Evolutionary conservation across 1,139 yeast species (phyloP).

Genomic region (Geotrichum cucujoidarum): DNA sequence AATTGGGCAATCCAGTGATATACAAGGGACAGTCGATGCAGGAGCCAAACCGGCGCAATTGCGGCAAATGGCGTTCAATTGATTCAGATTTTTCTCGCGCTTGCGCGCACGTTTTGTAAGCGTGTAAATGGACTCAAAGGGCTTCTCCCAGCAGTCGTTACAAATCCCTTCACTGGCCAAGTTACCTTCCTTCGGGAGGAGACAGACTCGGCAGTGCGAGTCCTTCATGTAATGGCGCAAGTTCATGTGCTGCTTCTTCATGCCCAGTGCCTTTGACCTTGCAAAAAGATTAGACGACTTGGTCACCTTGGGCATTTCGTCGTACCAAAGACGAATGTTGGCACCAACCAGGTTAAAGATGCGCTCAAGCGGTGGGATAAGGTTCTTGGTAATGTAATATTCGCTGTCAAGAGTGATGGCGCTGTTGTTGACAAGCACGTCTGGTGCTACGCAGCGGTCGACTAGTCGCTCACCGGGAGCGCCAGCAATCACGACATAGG

Average conservation of each 20-base stretch:
- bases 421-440: constrained; percentile 51
- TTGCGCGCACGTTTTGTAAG: constrained; percentile 24
- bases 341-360: constrained; percentile 80
- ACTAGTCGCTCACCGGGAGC: constrained; percentile 58
- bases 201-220: constrained; percentile 29
- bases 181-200: neutral
- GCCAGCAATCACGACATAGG: constrained; percentile 75
- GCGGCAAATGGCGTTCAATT: constrained; percentile 33
- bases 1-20: constrained; percentile 44
- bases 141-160: constrained; percentile 20
- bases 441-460: constrained; percentile 79
- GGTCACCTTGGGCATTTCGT: constrained; percentile 53
- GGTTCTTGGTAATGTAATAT: constrained; percentile 74
- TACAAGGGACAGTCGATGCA: constrained; percentile 32
- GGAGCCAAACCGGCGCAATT: constrained; percentile 32
- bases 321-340: constrained; percentile 70
- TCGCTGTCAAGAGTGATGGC: constrained; percentile 57
- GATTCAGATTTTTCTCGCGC: constrained; percentile 26
- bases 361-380: constrained; percentile 86
- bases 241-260: constrained; percentile 7
- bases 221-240: constrained; percentile 28
- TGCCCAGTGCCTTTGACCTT: constrained; percentile 12
- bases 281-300: constrained; percentile 19
- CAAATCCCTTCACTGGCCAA: constrained; percentile 21
- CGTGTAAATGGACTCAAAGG: constrained; percentile 20